Percentiles rank a stretch among this genome's conserved stretches.
These are phyloP conservation scores for Penicillium macrosclerotiorum DNA, from an alignment of 495 filamentous ascomycete species.

Conservation along the genomic window DNA sequence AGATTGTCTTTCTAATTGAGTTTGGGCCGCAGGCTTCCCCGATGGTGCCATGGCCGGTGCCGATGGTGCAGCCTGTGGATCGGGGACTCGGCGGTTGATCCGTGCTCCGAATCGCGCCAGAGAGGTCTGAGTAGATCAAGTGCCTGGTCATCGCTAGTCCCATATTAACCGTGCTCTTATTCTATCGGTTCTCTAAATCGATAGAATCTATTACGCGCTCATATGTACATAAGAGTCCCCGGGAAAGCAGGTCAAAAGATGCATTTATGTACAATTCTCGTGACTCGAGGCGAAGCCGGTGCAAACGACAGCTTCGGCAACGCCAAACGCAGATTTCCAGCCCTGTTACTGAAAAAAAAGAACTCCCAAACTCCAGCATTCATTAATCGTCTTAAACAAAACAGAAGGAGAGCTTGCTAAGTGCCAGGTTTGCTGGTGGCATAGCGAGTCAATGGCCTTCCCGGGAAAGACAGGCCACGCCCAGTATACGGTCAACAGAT, in stretches of 20 bases:
- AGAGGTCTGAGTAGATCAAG: neutral
- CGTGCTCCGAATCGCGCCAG: no score
- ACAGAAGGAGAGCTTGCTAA: no score
- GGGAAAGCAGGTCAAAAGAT: neutral
- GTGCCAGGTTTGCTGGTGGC: no score
- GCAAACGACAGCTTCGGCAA: neutral
- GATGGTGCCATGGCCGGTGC: no score
- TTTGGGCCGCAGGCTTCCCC: neutral
- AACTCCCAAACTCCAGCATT: slow-evolving; percentile 19
- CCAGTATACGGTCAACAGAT: no score
- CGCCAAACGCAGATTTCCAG: slow-evolving; percentile 5
- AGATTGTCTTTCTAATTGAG: neutral
- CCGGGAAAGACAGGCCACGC: no score
- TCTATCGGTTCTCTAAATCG: slow-evolving; percentile 3
- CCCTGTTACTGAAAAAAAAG: neutral
- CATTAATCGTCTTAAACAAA: slow-evolving; percentile 12
- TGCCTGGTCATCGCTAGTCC: neutral
- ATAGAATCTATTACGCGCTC: slow-evolving; percentile 13
- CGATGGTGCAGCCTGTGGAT: no score
- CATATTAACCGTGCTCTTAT: no score
- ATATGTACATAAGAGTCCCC: slow-evolving; percentile 15
- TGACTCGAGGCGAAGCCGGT: neutral
- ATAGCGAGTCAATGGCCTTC: no score
- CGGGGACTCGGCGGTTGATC: no score
- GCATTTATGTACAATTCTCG: slow-evolving; percentile 15